Evolutionary conservation across 192 early-diverging fungal genomes (phyloP).

Genomic region (Hyaloraphidium curvatum): DNA sequence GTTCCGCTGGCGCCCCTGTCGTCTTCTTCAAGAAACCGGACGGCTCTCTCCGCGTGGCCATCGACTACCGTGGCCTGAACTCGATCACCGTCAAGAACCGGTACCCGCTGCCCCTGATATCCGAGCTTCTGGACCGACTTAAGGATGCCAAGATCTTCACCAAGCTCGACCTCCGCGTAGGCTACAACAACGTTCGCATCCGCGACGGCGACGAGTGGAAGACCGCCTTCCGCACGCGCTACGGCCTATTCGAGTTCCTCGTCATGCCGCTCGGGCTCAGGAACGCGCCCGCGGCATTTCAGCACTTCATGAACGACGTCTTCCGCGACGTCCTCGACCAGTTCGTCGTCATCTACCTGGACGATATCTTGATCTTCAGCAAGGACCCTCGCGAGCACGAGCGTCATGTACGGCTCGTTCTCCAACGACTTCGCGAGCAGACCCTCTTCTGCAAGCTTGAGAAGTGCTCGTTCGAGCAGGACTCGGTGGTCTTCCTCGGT

Average conservation of each 20-base stretch:
- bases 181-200: slow-evolving; percentile 4
- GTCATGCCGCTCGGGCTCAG: slow-evolving; percentile 18
- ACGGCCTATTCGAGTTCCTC: slow-evolving; percentile 13
- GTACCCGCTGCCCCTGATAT: slow-evolving; percentile 19
- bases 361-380: slow-evolving; percentile 30
- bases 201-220: slow-evolving; percentile 7
- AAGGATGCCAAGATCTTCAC: background rate
- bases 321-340: slow-evolving; percentile 7
- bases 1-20: too few species aligned
- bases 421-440: slow-evolving; percentile 11
- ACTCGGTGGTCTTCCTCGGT: background rate
- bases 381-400: slow-evolving; percentile 2
- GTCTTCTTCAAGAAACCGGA: slow-evolving; percentile 22
- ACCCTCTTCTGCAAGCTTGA: slow-evolving; percentile 14
- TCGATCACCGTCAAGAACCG: slow-evolving; percentile 13
- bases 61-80: slow-evolving; percentile 25
- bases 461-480: slow-evolving; percentile 14
- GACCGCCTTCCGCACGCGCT: slow-evolving; percentile 14
- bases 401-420: slow-evolving; percentile 7
- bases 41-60: slow-evolving; percentile 9
- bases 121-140: slow-evolving; percentile 13
- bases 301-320: slow-evolving; percentile 19
- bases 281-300: slow-evolving; percentile 20
- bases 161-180: background rate
- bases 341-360: slow-evolving; percentile 12